Evolutionary conservation across 192 early-diverging fungal genomes (phyloP).

Genomic region (Mortierella antarctica): DNA sequence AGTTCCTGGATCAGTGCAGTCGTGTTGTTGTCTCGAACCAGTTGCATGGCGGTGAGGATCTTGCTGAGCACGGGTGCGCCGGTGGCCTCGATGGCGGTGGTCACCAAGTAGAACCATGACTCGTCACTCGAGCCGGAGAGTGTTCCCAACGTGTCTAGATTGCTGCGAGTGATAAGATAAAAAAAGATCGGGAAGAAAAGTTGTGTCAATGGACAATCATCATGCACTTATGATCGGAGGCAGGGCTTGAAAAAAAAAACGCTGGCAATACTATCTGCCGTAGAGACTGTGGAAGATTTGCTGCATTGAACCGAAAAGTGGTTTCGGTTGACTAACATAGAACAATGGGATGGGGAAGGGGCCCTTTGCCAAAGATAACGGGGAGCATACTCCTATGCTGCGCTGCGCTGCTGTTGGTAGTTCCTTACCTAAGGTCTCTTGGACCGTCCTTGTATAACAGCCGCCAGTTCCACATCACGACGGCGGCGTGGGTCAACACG

Average conservation of each 20-base stretch:
- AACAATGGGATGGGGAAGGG: too few relatives aligned
- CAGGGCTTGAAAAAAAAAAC: too few relatives aligned
- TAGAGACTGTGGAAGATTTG: too few relatives aligned
- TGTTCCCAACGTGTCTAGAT: slow-evolving; percentile 84
- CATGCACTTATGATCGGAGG: too few relatives aligned
- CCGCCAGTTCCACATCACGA: slow-evolving; percentile 93
- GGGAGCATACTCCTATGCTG: too few relatives aligned
- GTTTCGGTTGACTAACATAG: too few relatives aligned
- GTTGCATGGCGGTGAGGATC: slow-evolving; percentile 75
- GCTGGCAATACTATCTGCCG: too few relatives aligned
- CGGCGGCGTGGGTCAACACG: slow-evolving; percentile 86
- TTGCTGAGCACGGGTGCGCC: slow-evolving; percentile 76
- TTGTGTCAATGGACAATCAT: not conserved
- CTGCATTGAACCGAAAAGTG: too few relatives aligned
- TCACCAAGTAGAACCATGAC: slow-evolving; percentile 97
- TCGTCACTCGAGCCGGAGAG: slow-evolving; percentile 92
- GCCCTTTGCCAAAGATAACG: too few relatives aligned
- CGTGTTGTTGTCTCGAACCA: slow-evolving; percentile 65
- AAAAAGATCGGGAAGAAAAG: slow-evolving; percentile 9
- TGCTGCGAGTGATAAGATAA: slow-evolving; percentile 55
- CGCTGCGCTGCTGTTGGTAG: not conserved
- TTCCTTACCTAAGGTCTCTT: slow-evolving; percentile 72
- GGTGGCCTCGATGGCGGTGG: slow-evolving; percentile 86
- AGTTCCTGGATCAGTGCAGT: slow-evolving; percentile 62
- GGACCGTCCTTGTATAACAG: slow-evolving; percentile 85